Evolutionary conservation across 2,329 filamentous ascomycete genomes (phyloP), one percentile per base, ranked within the genome.

Genomic region (Stagonosporopsis tanaceti): DNA sequence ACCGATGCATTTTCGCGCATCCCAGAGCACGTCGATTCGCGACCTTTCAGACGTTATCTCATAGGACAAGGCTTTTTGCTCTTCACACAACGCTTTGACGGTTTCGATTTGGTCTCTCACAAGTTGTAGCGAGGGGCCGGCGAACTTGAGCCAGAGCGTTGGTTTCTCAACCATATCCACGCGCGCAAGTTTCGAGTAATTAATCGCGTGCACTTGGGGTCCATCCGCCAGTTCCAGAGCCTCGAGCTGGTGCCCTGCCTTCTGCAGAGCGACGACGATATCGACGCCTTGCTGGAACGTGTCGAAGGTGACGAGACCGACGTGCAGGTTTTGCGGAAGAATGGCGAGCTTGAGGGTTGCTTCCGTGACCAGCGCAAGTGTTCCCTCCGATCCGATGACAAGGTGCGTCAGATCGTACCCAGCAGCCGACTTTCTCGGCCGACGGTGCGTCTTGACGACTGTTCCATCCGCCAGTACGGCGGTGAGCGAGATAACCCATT

Each of bases 351-450:
- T 95, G 62, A 97, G 80, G 1, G 90, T 92, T 1, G 92, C 93
- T 80, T 97, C 93, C 0, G 93, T 97, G 22, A 97, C 91, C 8
- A 97, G 84, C 2, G 92, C 93, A 2, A 97, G 87, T 0, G 93
- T 97, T 35, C 93, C 93, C 80, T 97, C 93, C 59, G 89, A 93
- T 22, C 93, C 93, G 76, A 97, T 90, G 74, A 97, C 92, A 37
- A 95, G 83, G 67, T 89, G 89, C 2, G 92, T 97, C 52, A 97
- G 84, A 74, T 97, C 92, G 77, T 97, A 97, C 14, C 93, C 93
- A 24, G 93, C 93, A 53, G 89, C 92, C 68, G 89, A 93, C 82
- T 97, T 97, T 61, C 92, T 85, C 3, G 93, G 92, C 40, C 93
- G 85, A 75, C 95, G 90, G 59, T 90, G 85, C 12, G 93, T 97